Evolutionary conservation across 2,329 filamentous ascomycete genomes (phyloP).

Genomic region (Cladobotryum mycophilum): DNA sequence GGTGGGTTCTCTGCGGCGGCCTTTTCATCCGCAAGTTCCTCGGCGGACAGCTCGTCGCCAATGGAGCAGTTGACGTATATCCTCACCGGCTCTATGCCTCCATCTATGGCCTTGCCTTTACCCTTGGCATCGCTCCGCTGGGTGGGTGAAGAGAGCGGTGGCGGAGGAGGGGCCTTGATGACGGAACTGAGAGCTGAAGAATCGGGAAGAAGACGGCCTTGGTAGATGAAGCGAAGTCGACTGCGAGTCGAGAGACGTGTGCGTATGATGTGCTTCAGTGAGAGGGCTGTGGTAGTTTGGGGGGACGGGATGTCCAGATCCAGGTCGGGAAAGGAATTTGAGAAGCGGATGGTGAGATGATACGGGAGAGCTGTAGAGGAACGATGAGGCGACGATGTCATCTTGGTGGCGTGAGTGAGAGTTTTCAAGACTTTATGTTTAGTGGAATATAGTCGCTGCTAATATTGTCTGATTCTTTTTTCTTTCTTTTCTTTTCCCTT

Average conservation of each 20-base stretch:
- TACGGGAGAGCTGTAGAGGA: slow-evolving; percentile 39
- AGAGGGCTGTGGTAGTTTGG: slow-evolving; percentile 62
- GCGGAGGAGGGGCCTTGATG: slow-evolving; percentile 57
- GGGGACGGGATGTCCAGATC: slow-evolving; percentile 68
- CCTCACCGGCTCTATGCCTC: slow-evolving; percentile 41
- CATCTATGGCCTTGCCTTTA: slow-evolving; percentile 17
- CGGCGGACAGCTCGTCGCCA: slow-evolving; percentile 61
- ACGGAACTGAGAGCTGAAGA: slow-evolving; percentile 59
- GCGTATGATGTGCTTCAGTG: slow-evolving; percentile 79
- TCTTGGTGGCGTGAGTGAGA: slow-evolving; percentile 13
- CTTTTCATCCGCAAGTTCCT: slow-evolving; percentile 66
- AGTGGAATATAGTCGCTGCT: neutral
- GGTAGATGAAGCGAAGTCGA: slow-evolving; percentile 82
- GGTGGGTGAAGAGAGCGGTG: slow-evolving; percentile 42
- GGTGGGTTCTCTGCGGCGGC: slow-evolving; percentile 33
- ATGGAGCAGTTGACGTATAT: slow-evolving; percentile 94
- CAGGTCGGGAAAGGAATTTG: slow-evolving; percentile 75
- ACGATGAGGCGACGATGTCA: slow-evolving; percentile 14
- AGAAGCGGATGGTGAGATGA: slow-evolving; percentile 85
- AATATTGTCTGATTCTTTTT: no score
- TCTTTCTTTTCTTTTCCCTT: no score
- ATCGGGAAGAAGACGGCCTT: slow-evolving; percentile 80
- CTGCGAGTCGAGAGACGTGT: slow-evolving; percentile 60
- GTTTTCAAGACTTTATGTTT: neutral
- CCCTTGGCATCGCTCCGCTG: slow-evolving; percentile 15